Evolutionary conservation across 2,329 filamentous ascomycete species (phyloP).

Genomic region (Calonectria naviculata): DNA sequence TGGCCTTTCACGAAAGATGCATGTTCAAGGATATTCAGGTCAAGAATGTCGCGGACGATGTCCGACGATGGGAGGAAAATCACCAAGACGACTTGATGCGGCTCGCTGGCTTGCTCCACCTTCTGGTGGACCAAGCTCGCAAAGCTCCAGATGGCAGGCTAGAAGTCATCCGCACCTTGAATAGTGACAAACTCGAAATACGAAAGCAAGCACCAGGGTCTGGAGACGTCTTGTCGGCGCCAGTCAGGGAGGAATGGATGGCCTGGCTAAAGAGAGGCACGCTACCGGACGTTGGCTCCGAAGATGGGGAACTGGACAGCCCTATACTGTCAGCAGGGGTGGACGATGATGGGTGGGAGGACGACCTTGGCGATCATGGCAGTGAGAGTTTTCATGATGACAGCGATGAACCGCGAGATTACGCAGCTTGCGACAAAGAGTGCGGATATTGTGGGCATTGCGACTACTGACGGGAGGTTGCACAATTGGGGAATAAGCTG

Average conservation of each 20-base stretch:
- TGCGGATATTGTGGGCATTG: constrained; percentile 44
- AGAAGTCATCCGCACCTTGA: constrained; percentile 33
- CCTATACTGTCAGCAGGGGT: neutral
- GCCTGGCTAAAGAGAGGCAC: constrained; percentile 31
- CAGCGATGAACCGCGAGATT: constrained; percentile 29
- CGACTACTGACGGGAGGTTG: constrained; percentile 14
- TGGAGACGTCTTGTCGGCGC: constrained; percentile 35
- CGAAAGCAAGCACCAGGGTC: constrained; percentile 36
- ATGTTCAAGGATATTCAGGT: constrained; percentile 49
- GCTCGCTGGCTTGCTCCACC: constrained; percentile 38
- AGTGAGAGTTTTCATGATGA: neutral
- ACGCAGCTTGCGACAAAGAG: constrained; percentile 40
- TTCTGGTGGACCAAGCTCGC: constrained; percentile 26
- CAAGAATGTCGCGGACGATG: constrained; percentile 41
- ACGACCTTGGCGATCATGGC: neutral
- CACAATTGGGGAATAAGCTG: neutral
- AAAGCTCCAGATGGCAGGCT: constrained; percentile 29
- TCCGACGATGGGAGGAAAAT: constrained; percentile 50
- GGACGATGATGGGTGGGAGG: neutral
- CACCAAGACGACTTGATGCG: constrained; percentile 43
- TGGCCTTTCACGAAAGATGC: constrained; percentile 53
- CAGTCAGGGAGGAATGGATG: constrained; percentile 36
- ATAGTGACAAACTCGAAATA: constrained; percentile 34
- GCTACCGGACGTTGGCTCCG: neutral
- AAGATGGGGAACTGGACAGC: constrained; percentile 3